phyloP scores from a whole-genome alignment of 106 monocot genomes.

The Platanthera guangdongensis region DNA sequence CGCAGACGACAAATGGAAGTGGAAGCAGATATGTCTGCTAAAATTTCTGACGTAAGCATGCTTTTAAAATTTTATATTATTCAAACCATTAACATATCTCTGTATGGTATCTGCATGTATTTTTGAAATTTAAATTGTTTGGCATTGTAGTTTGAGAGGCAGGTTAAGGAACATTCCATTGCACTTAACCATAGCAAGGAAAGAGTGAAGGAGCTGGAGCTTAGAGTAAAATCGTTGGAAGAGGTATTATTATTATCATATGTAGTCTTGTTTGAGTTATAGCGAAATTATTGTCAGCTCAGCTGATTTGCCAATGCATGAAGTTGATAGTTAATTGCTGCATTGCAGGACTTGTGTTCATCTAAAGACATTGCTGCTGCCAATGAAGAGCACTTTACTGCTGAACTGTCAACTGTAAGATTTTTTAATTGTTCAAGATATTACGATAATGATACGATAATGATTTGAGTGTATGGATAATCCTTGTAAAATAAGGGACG shows the following conservation, averaged over 20 bases:
- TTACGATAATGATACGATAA: constrained; percentile 4
- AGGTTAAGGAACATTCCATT: constrained; percentile 48
- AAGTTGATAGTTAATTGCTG: constrained; percentile 4
- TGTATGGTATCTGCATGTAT: not conserved
- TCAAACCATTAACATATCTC: not conserved
- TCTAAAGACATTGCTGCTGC: constrained; percentile 59
- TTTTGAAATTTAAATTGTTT: constrained; percentile 3
- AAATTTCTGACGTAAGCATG: constrained; percentile 61
- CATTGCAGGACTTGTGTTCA: constrained; percentile 43
- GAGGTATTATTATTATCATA: constrained; percentile 32
- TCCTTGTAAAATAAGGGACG: not conserved
- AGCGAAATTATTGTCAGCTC: not conserved
- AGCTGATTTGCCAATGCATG: not conserved
- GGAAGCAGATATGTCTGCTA: constrained; percentile 56
- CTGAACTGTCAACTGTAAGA: constrained; percentile 79
- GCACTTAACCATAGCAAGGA: constrained; percentile 64
- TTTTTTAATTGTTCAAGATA: not conserved
- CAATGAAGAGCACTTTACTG: constrained; percentile 46
- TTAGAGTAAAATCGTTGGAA: constrained; percentile 48
- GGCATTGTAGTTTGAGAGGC: constrained; percentile 59
- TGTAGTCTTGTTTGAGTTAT: not conserved
- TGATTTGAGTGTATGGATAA: not conserved
- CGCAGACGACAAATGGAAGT: constrained; percentile 62
- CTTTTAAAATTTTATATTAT: not conserved
- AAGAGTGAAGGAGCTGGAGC: constrained; percentile 43